phyloP scores from a whole-genome alignment of 2,329 filamentous ascomycete genomes.

The Hypoxylon sp. region DNA sequence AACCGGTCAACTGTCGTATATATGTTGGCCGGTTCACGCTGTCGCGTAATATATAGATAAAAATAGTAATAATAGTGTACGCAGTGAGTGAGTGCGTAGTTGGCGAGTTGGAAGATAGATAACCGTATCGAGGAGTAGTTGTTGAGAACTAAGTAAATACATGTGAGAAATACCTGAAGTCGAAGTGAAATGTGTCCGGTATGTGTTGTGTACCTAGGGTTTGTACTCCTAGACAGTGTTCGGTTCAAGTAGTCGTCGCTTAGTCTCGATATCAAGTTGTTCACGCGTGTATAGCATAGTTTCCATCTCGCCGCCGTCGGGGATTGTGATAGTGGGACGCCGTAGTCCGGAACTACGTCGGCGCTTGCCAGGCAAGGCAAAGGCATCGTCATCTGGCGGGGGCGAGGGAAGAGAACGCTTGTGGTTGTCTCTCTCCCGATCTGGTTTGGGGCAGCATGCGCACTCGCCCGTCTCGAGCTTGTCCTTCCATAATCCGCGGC shows the following conservation, averaged over 20 bases:
- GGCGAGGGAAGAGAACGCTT: slow-evolving; percentile 17
- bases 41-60: slow-evolving; percentile 5
- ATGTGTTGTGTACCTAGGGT: not conserved
- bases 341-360: not conserved
- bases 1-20: not conserved
- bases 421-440: slow-evolving; percentile 40
- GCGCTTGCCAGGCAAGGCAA: not conserved
- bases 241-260: slow-evolving; percentile 3
- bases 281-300: not conserved
- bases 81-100: not conserved
- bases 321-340: not conserved
- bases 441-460: slow-evolving; percentile 49
- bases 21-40: not conserved
- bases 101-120: not conserved
- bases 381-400: not conserved
- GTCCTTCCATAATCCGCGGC: slow-evolving; percentile 45
- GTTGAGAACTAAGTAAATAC: slow-evolving; percentile 1
- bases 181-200: slow-evolving; percentile 8
- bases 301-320: not conserved
- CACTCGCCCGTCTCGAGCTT: slow-evolving; percentile 42
- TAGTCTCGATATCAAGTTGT: not conserved
- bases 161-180: not conserved
- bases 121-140: not conserved
- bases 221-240: not conserved
- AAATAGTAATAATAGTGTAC: not conserved